A percentile compares a stretch with the other conserved stretches of the same genome.
These are phyloP conservation scores for Coffea eugenioides DNA, from an alignment of 257 asterid species.

Conservation along the genomic window DNA sequence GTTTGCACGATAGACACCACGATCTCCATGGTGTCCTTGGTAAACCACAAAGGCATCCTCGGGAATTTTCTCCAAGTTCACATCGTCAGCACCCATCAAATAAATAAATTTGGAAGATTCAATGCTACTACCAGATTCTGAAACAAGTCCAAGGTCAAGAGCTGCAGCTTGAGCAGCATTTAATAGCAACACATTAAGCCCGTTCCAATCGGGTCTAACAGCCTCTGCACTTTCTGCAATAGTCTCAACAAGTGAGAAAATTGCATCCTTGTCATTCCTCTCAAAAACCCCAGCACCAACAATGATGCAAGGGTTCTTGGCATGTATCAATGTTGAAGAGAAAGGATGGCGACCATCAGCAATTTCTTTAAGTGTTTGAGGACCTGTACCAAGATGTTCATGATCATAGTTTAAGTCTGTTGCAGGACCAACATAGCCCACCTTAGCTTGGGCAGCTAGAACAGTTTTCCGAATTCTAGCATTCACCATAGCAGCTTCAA, in stretches of 20 bases:
- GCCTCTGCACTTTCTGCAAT: constrained; percentile 68
- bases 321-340: constrained; percentile 53
- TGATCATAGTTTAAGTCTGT: constrained; percentile 88
- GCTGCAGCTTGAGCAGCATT: constrained; percentile 98
- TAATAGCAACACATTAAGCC: constrained; percentile 69
- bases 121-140: constrained; percentile 64
- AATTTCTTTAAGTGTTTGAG: constrained; percentile 68
- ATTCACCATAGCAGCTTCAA: constrained; percentile 98
- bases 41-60: constrained; percentile 91
- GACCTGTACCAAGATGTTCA: constrained; percentile 82
- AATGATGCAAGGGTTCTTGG: constrained; percentile 84
- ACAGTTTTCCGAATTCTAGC: constrained; percentile 92
- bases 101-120: constrained; percentile 84
- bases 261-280: constrained; percentile 80
- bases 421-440: constrained; percentile 84
- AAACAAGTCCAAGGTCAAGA: constrained; percentile 93
- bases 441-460: constrained; percentile 77
- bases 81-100: constrained; percentile 96
- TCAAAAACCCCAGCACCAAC: constrained; percentile 79
- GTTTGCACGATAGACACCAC: constrained; percentile 85
- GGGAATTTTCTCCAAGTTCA: constrained; percentile 66
- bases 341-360: constrained; percentile 84
- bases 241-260: constrained; percentile 60
- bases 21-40: constrained; percentile 98
- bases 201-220: constrained; percentile 84